Evolutionary conservation across 805 yeast species (phyloP).

Genomic region (Wickerhamiella parazyma): DNA sequence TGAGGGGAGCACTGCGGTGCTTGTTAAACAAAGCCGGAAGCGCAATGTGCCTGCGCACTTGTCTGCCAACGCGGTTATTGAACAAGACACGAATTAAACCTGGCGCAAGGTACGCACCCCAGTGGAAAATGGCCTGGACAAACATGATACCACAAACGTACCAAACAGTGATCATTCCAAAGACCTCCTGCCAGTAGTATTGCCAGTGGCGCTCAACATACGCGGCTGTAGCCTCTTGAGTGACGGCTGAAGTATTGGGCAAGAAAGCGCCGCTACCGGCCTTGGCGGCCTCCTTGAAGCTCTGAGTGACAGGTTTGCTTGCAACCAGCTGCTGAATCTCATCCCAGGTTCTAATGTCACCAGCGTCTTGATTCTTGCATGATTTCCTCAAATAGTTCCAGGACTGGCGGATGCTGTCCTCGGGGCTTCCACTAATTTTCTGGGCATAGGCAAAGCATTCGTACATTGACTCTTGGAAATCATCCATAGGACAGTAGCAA

Average conservation of each 20-base stretch:
- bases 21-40: conserved; percentile 6
- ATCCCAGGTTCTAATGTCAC: not conserved
- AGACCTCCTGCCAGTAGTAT: not conserved
- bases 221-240: not conserved
- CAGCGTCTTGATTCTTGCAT: not conserved
- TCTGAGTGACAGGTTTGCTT: not conserved
- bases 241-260: not conserved
- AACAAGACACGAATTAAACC: not conserved
- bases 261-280: conserved; percentile 1
- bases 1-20: conserved; percentile 6
- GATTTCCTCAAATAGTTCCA: not conserved
- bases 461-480: not conserved
- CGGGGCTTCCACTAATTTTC: not conserved
- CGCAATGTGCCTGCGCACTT: not conserved
- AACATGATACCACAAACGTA: conserved; percentile 1
- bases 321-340: not conserved
- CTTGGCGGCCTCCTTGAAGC: not conserved
- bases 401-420: conserved; percentile 1
- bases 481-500: not conserved
- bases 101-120: not conserved
- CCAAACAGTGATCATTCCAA: not conserved
- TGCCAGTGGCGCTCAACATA: conserved; percentile 1
- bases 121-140: conserved; percentile 1
- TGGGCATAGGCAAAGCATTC: not conserved
- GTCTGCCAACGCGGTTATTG: conserved; percentile 1